phyloP scores from a whole-genome alignment of 257 asterid species.

The Solanum chmielewskii region DNA sequence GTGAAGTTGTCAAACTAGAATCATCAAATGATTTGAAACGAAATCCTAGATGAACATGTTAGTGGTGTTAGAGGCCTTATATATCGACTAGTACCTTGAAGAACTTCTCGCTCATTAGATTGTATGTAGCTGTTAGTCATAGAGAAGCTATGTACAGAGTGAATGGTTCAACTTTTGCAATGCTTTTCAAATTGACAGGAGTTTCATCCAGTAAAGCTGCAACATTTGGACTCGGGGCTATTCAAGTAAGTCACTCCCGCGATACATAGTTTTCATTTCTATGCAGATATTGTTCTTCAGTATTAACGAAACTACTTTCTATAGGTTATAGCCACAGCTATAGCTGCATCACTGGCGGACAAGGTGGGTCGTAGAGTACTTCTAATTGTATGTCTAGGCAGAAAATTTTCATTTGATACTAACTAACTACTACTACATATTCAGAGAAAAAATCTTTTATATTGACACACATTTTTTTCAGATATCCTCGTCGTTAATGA shows the following conservation, averaged over 20 bases:
- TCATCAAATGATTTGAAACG: background rate
- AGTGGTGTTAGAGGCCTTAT: background rate
- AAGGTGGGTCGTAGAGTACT: slow-evolving; percentile 76
- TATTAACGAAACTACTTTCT: background rate
- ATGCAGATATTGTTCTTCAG: background rate
- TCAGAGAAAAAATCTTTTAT: background rate
- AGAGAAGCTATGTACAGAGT: background rate
- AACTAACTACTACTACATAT: background rate
- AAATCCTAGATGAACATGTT: background rate
- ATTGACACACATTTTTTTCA: slow-evolving; percentile 8
- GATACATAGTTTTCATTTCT: background rate
- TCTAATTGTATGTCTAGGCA: slow-evolving; percentile 41
- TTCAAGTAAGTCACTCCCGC: slow-evolving; percentile 39
- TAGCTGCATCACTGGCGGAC: slow-evolving; percentile 54
- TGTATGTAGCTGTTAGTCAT: background rate
- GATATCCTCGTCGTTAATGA: slow-evolving; percentile 52
- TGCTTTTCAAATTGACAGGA: slow-evolving; percentile 24
- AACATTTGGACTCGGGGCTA: slow-evolving; percentile 60
- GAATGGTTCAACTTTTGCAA: background rate
- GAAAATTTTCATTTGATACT: background rate
- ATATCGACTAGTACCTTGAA: background rate
- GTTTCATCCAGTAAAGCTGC: slow-evolving; percentile 67
- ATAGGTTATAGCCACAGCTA: slow-evolving; percentile 63
- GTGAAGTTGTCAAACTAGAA: background rate
- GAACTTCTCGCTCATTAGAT: background rate